Conservation (phyloP, 108 stramenopile genomes). For the Skeletonema grethae region DNA sequence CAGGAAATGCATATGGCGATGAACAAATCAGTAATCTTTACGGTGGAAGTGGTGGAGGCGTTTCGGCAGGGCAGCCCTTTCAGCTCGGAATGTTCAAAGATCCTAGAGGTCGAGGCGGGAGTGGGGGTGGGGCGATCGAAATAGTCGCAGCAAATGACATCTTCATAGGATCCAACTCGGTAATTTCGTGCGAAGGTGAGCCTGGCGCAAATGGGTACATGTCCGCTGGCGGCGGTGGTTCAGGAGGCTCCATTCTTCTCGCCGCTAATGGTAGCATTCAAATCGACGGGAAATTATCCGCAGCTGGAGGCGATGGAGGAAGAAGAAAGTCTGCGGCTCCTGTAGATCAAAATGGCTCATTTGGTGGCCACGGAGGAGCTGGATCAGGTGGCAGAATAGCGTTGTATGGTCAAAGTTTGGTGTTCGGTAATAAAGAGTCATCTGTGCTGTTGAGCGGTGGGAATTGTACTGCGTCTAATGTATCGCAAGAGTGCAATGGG, state of each 20-base stretch:
- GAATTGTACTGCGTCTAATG: slow-evolving; percentile 11
- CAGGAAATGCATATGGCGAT: slow-evolving; percentile 53
- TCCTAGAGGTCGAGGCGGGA: slow-evolving; percentile 65
- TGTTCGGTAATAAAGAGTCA: slow-evolving; percentile 21
- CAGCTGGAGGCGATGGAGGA: slow-evolving; percentile 74
- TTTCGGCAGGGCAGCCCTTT: slow-evolving; percentile 55
- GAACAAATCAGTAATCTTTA: slow-evolving; percentile 31
- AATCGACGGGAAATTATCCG: slow-evolving; percentile 54
- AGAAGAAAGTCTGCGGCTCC: slow-evolving; percentile 17
- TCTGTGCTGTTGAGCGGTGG: slow-evolving; percentile 27
- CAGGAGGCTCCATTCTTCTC: slow-evolving; percentile 72
- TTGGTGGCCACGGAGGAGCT: slow-evolving; percentile 61
- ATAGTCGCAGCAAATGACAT: slow-evolving; percentile 77
- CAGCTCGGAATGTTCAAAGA: slow-evolving; percentile 33
- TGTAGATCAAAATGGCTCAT: slow-evolving; percentile 3
- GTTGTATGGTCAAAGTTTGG: slow-evolving; percentile 63
- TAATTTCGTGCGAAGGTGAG: slow-evolving; percentile 63
- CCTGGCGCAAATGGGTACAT: slow-evolving; percentile 52
- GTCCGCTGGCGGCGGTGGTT: slow-evolving; percentile 77
- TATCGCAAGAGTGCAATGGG: slow-evolving; percentile 27
- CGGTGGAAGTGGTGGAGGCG: slow-evolving; percentile 63
- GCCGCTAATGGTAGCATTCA: slow-evolving; percentile 65
- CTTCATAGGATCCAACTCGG: slow-evolving; percentile 53
- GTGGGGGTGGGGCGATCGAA: slow-evolving; percentile 85
- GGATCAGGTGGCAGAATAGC: slow-evolving; percentile 82